Evolutionary conservation across 164 flowering plant genomes (phyloP).

Genomic region (Santalum album): DNA sequence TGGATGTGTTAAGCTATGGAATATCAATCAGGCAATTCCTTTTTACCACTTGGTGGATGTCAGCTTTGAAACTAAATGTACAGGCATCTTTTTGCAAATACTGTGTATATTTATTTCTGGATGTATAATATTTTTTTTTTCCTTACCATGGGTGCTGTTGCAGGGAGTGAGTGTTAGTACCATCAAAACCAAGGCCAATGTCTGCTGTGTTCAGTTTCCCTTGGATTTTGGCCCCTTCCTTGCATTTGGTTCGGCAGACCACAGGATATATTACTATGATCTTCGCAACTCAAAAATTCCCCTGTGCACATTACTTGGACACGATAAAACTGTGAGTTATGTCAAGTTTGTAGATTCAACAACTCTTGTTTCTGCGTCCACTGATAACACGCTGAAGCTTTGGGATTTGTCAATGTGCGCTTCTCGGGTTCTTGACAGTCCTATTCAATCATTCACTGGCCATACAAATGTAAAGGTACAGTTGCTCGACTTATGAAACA

Average conservation of each 20-base stretch:
- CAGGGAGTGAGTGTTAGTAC: constrained; percentile 86
- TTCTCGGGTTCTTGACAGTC: constrained; percentile 64
- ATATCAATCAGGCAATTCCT: constrained; percentile 99
- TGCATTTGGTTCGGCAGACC: constrained; percentile 98
- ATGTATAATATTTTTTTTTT: constrained; percentile 39
- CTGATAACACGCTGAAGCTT: constrained; percentile 87
- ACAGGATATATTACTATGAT: constrained; percentile 81
- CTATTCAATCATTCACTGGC: constrained; percentile 83
- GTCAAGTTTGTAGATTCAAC: constrained; percentile 86
- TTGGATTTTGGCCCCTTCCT: constrained; percentile 64
- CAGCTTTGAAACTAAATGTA: constrained; percentile 92
- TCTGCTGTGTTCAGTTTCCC: constrained; percentile 95
- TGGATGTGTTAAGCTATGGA: constrained; percentile 96
- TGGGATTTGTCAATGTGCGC: constrained; percentile 80
- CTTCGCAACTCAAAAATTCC: constrained; percentile 69
- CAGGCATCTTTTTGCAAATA: constrained; percentile 36
- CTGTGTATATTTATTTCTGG: constrained; percentile 18
- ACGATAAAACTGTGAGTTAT: constrained; percentile 89
- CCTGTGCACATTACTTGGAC: constrained; percentile 67
- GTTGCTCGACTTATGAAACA: no score
- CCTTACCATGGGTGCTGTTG: constrained; percentile 42
- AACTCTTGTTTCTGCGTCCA: constrained; percentile 85
- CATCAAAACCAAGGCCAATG: constrained; percentile 86
- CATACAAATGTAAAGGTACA: constrained; percentile 86
- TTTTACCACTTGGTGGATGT: no score